Base-by-base conservation (phyloP, 129 eudicot species). In the Pulicaria dysenterica region DNA sequence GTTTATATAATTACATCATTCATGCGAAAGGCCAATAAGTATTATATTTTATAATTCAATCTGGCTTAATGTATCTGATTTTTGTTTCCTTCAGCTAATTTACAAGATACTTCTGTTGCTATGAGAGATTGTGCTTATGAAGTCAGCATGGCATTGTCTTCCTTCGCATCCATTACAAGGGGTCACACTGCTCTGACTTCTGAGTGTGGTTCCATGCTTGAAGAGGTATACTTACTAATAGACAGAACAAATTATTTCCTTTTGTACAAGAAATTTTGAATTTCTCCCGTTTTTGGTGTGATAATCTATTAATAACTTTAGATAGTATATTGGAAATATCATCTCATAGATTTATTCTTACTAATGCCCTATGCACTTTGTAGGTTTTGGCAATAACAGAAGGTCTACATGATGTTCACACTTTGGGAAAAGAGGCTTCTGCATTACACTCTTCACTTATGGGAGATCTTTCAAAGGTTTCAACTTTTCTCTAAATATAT, bases 191-290 rank as follows among this genome's bases (percentile, higher is more conserved):
- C 96, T 72, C 84, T 95, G 88, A 95, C 99, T 73, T 83, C 99
- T 75, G 99, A 91, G 75, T 91, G 96, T 74, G 99, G 97, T 80
- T 86, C 96, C 70, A 95, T 95, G 99, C 99, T 95, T 77, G 99
- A 95, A 82, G 99, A 95, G 96, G 99, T 95, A 77, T 60, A 6
- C 70, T 67, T 17, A 41, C 17, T 8, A 43, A 62, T 7, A 49
- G 15, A 64, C 58, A 15, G 2, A 46, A 53, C n/a, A 24, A 38
- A 14, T 40, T 75, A 58, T 46, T 34, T 61, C 57, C 65, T 71
- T 37, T 39, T 4, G 7, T 9, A 24, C 15, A 38, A 7, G n/a
- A 67, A 6, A 6, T 31, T 49, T 12, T 31, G 44, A 57, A 45
- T 45, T 71, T 5, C 44, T 11, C 8, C 12, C 56, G 76, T 71